Evolutionary conservation across 176 grass and related monocot species (phyloP).

Genomic region (Zizania latifolia): DNA sequence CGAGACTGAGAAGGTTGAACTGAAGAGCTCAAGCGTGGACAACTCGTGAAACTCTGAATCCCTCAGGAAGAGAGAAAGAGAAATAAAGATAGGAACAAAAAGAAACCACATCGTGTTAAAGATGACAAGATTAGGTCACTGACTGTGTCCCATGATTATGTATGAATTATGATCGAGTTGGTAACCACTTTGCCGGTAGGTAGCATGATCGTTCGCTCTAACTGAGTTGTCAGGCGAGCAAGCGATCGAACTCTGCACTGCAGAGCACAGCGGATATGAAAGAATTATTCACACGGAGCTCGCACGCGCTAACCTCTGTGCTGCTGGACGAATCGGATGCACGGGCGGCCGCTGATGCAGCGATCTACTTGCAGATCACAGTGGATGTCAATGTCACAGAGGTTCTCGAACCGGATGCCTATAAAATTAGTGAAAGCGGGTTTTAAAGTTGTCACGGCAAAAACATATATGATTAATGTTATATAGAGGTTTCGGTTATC

Average conservation of each 20-base stretch:
- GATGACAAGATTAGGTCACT: not conserved
- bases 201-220: conserved; percentile 6
- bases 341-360: not conserved
- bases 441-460: no score
- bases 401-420: no score
- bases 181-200: not conserved
- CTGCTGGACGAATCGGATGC: not conserved
- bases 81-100: not conserved
- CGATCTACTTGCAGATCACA: not conserved
- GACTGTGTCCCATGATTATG: not conserved
- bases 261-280: not conserved
- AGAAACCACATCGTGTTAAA: not conserved
- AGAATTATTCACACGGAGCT: not conserved
- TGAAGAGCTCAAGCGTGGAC: not conserved
- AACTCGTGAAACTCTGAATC: not conserved
- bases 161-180: not conserved
- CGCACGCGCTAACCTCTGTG: not conserved
- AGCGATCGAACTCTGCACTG: not conserved
- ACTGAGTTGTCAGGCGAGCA: conserved; percentile 9
- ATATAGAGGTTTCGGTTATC: no score
- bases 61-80: not conserved
- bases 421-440: no score
- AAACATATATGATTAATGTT: no score
- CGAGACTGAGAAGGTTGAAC: not conserved
- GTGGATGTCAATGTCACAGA: not conserved